A percentile compares a stretch with the other conserved stretches of the same genome.
phyloP scores from a whole-genome alignment of 2,329 filamentous ascomycete species.

The Fusarium sp. region DNA sequence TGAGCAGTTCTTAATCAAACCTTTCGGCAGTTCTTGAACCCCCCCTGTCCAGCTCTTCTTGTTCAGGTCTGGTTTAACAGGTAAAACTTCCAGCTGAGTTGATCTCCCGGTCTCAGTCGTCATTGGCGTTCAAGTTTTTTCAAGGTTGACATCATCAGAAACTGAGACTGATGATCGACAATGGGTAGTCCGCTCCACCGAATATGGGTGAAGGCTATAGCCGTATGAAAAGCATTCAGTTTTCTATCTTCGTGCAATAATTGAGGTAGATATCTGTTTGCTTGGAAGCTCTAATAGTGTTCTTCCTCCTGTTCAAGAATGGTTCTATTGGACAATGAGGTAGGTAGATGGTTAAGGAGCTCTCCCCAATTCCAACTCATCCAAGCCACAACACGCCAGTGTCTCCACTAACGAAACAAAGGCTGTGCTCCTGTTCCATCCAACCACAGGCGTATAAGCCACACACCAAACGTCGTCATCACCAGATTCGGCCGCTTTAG shows the following conservation, averaged over 20 bases:
- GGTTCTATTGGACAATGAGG: background rate
- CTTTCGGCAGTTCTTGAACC: background rate
- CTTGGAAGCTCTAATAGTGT: background rate
- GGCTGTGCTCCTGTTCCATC: constrained; percentile 15
- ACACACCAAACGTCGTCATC: constrained; percentile 34
- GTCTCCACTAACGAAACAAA: constrained; percentile 25
- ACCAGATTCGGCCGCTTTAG: background rate
- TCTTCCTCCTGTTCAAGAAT: background rate
- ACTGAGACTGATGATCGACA: constrained; percentile 23
- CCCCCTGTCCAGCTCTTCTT: background rate
- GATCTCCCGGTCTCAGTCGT: background rate
- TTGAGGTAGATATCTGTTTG: too few species aligned
- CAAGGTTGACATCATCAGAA: constrained; percentile 30
- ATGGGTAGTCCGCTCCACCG: background rate
- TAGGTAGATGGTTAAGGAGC: background rate
- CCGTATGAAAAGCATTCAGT: background rate
- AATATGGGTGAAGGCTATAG: background rate
- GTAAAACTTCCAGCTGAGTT: background rate
- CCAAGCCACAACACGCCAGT: constrained; percentile 21
- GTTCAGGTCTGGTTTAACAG: background rate
- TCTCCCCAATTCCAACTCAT: background rate
- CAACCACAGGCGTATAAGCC: constrained; percentile 26
- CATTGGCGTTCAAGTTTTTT: constrained; percentile 6
- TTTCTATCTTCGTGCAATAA: background rate
- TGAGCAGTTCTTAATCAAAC: background rate